These are phyloP conservation scores for Syzygium jambos DNA, from an alignment of 345 rosid genomes.

Conservation along the genomic window DNA sequence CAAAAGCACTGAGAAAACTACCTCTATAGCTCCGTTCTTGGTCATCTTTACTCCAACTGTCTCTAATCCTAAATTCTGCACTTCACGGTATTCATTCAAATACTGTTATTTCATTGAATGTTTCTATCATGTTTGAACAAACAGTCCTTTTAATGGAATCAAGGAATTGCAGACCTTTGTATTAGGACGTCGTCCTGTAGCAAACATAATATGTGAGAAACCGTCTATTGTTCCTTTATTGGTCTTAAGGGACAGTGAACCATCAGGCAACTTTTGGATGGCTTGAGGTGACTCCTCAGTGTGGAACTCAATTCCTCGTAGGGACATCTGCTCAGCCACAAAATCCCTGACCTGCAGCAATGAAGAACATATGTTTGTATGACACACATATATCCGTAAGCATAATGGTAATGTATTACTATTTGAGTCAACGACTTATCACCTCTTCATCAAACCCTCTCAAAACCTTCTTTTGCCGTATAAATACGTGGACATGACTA, in stretches of 20 bases:
- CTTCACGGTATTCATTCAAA: constrained; percentile 4
- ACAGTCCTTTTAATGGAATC: not conserved
- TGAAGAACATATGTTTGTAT: not conserved
- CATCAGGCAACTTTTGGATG: constrained; percentile 65
- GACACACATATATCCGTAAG: not conserved
- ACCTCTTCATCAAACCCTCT: constrained; percentile 98
- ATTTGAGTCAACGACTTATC: not conserved
- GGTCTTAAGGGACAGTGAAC: constrained; percentile 75
- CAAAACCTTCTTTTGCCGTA: constrained; percentile 81
- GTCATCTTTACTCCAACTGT: constrained; percentile 58
- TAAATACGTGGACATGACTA: constrained; percentile 89
- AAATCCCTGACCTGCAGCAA: constrained; percentile 73
- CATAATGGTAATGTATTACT: not conserved
- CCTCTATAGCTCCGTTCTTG: constrained; percentile 92
- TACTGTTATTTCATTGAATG: not conserved
- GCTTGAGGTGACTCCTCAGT: constrained; percentile 85
- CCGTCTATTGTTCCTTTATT: constrained; percentile 79
- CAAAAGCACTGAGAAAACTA: constrained; percentile 11
- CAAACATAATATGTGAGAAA: constrained; percentile 94
- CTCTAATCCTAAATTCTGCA: constrained; percentile 92
- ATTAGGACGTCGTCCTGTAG: constrained; percentile 89
- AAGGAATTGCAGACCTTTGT: constrained; percentile 47
- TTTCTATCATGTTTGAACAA: not conserved
- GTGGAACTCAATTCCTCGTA: constrained; percentile 89
- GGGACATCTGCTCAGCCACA: constrained; percentile 78